Percentiles rank a stretch among this genome's conserved stretches.
Conservation (phyloP, 371 early-diverging fungal species). For the Mucor plumbeus region DNA sequence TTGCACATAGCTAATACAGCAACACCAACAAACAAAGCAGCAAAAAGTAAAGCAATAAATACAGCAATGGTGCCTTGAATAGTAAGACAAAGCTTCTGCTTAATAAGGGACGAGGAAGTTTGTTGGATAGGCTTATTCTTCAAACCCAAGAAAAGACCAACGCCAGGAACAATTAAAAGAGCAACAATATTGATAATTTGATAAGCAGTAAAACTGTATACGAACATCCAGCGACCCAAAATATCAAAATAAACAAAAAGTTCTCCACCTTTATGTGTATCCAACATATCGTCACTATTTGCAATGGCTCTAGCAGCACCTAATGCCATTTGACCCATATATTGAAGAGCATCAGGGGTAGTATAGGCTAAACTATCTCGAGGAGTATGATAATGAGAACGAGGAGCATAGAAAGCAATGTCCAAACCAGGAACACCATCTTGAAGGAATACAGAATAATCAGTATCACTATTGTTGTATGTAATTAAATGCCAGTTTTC, state of each 20-base stretch:
- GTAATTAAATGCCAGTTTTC: background rate
- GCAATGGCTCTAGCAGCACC: conserved; percentile 45
- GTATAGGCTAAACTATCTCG: conserved; percentile 61
- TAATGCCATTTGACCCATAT: conserved; percentile 69
- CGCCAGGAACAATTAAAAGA: conserved; percentile 40
- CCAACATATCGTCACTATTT: conserved; percentile 42
- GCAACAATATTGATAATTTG: conserved; percentile 45
- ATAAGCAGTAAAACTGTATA: conserved; percentile 49
- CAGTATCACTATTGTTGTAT: conserved; percentile 63
- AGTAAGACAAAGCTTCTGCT: conserved; percentile 23
- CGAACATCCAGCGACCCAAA: conserved; percentile 56
- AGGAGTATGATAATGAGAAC: conserved; percentile 76
- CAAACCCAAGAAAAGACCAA: conserved; percentile 24
- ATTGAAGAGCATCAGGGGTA: conserved; percentile 53
- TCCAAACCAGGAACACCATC: conserved; percentile 75
- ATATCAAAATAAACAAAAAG: conserved; percentile 59
- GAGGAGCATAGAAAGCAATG: conserved; percentile 72
- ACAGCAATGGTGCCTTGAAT: conserved; percentile 39
- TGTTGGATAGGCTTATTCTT: background rate
- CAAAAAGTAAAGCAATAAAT: conserved; percentile 25
- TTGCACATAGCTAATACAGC: conserved; percentile 26
- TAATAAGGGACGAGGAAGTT: conserved; percentile 15
- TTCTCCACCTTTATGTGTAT: conserved; percentile 27
- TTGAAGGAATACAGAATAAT: conserved; percentile 66
- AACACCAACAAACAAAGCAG: conserved; percentile 15